Evolutionary conservation across 2,329 filamentous ascomycete genomes (phyloP).

Genomic region (Alternaria brassicicola): DNA sequence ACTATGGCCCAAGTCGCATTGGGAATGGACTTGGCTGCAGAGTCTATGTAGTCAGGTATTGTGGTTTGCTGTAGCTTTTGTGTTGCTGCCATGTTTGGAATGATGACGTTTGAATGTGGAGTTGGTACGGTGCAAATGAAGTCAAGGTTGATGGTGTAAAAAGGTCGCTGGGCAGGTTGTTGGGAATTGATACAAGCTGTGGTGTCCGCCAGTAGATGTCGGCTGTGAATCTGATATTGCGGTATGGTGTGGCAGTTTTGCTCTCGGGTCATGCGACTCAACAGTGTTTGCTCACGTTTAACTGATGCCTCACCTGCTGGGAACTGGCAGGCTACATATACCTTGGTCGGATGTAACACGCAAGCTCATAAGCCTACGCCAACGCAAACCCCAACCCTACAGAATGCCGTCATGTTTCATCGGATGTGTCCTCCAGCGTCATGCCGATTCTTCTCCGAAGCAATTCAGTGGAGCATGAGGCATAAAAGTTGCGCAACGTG

Average conservation of each 20-base stretch:
- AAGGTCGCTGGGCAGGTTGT: neutral
- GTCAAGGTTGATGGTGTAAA: neutral
- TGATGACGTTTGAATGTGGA: neutral
- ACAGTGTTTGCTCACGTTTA: neutral
- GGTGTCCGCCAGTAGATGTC: neutral
- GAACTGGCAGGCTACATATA: neutral
- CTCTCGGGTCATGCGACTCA: neutral
- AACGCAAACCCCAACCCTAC: neutral
- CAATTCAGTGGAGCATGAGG: neutral
- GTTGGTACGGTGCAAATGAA: neutral
- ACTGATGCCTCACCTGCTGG: neutral
- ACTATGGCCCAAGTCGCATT: conserved; percentile 1
- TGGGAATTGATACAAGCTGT: neutral
- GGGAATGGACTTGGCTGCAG: neutral
- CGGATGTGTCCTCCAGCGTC: neutral
- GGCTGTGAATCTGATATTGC: neutral
- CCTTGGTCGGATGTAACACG: neutral
- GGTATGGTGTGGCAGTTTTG: neutral
- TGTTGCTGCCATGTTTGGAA: neutral
- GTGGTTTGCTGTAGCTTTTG: neutral
- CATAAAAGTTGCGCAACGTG: neutral
- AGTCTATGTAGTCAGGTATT: conserved; percentile 1
- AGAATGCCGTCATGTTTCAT: neutral
- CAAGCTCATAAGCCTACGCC: neutral
- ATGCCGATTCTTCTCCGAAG: conserved; percentile 1